phyloP scores from a whole-genome alignment of 2,329 filamentous ascomycete species.

The Botrytis porri region DNA sequence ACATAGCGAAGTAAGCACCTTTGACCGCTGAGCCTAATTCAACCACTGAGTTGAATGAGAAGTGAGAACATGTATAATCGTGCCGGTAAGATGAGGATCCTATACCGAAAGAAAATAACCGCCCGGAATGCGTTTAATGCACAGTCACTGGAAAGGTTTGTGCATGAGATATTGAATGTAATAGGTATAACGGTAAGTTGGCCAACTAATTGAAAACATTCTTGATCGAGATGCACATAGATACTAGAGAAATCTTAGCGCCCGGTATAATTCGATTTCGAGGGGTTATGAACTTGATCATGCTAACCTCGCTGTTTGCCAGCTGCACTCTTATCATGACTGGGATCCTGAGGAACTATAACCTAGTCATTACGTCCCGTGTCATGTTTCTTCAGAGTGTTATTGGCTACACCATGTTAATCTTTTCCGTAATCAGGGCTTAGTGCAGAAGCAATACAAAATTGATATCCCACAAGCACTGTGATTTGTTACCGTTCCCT shows the following conservation, averaged over 20 bases:
- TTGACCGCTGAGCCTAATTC: neutral
- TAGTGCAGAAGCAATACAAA: neutral
- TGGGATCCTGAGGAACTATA: neutral
- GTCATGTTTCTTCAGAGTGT: neutral
- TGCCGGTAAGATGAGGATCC: too few relatives aligned
- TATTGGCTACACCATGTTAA: neutral
- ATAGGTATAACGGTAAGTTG: neutral
- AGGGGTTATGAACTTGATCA: neutral
- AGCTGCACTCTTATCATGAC: neutral
- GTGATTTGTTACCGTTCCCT: neutral
- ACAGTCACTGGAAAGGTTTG: neutral
- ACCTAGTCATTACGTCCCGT: neutral
- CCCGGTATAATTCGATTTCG: neutral
- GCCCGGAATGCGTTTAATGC: constrained; percentile 1
- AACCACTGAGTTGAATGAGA: neutral
- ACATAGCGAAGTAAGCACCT: too few relatives aligned
- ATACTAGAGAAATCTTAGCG: neutral
- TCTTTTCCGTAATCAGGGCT: neutral
- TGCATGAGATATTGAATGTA: neutral
- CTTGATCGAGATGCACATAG: neutral
- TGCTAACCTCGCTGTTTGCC: neutral
- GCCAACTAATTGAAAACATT: too few relatives aligned
- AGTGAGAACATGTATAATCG: neutral
- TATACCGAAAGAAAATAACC: neutral
- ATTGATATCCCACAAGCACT: neutral